Base-by-base conservation (phyloP, 140 eudicot genomes). In the Eryngium alpinum region DNA sequence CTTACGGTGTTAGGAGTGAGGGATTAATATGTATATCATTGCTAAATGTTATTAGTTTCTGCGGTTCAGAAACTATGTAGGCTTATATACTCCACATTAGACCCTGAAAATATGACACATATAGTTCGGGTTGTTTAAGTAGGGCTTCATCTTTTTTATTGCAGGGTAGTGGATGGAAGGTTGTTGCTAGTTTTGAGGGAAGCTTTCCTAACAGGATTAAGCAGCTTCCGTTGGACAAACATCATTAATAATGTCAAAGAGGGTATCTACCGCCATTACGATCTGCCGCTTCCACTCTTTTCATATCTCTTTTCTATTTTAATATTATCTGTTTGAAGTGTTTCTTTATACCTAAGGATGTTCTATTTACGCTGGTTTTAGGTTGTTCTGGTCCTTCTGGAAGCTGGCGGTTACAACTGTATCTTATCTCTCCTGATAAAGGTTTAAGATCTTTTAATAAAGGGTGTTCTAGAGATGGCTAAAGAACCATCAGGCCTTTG, bases 341-440 rank as follows among this genome's bases (percentile, higher is more conserved):
- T 69, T 69, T 70, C 2, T 70, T 19, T 31, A 21, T 70, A 75
- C 78, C 21, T 46, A 63, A 46, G 65, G 72, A 73, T 79, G 86
- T 73, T 67, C 70, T 59, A 24, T 80, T 82, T 80, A 43, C 70
- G 31, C 83, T 87, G 57, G 81, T 77, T 17, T 79, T 92, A 96
- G 99, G 92, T 96, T 83, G 99, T 96, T 83, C 93, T 96, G 99
- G 92, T 96, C 82, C 98, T 96, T 83, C 93, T 96, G 22, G 99
- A 96, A 86, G 99, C 99, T 79, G 99, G 93, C 86, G 98, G 99
- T 79, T 96, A 96, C 99, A 96, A 78, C 99, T 98, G 73, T 96
- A 96, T 84, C 97, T 96, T 74, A 93, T 96, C 69, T 96, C 99
- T 84, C 99, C 99, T 71, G 99, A 96, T 84, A 96, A 96, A 85